Evolutionary conservation across 2,329 filamentous ascomycete genomes (phyloP).

Genomic region (Lasiodiplodia theobromae): DNA sequence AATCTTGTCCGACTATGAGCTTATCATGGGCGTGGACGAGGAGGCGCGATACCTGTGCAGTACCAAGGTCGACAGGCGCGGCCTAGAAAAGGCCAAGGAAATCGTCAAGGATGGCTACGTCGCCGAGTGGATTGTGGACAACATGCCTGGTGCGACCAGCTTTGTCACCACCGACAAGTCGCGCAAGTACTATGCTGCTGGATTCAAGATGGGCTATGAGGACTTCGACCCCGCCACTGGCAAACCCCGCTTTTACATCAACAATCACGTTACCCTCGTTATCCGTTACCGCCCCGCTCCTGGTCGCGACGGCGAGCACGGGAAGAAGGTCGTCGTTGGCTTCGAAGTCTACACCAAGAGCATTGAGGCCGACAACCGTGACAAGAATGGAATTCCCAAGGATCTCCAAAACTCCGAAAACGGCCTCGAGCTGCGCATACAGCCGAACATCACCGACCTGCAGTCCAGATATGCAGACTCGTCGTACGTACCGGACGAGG

Average conservation of each 20-base stretch:
- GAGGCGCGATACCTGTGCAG: constrained; percentile 77
- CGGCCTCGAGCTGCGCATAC: constrained; percentile 73
- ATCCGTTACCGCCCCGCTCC: constrained; percentile 78
- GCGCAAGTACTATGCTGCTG: constrained; percentile 86
- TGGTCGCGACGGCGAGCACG: constrained; percentile 70
- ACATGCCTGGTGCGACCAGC: constrained; percentile 85
- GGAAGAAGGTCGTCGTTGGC: constrained; percentile 81
- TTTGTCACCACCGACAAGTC: constrained; percentile 87
- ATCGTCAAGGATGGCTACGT: constrained; percentile 82
- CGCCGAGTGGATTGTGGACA: constrained; percentile 94
- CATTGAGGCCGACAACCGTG: constrained; percentile 68
- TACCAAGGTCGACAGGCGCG: constrained; percentile 67
- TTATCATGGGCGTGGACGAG: constrained; percentile 78
- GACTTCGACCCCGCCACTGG: constrained; percentile 68
- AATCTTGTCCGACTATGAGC: constrained; percentile 81
- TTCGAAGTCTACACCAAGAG: constrained; percentile 93
- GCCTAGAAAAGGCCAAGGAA: constrained; percentile 71
- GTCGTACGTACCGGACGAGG: constrained; percentile 66
- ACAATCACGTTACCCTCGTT: constrained; percentile 89
- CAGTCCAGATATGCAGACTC: constrained; percentile 61
- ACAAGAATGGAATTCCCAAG: constrained; percentile 70
- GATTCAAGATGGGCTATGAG: constrained; percentile 85
- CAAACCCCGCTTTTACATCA: constrained; percentile 73
- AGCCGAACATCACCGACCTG: constrained; percentile 66
- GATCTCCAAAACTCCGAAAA: constrained; percentile 69